phyloP scores from a whole-genome alignment of 495 filamentous ascomycete genomes.

The Hypoxylon crocopeplum region DNA sequence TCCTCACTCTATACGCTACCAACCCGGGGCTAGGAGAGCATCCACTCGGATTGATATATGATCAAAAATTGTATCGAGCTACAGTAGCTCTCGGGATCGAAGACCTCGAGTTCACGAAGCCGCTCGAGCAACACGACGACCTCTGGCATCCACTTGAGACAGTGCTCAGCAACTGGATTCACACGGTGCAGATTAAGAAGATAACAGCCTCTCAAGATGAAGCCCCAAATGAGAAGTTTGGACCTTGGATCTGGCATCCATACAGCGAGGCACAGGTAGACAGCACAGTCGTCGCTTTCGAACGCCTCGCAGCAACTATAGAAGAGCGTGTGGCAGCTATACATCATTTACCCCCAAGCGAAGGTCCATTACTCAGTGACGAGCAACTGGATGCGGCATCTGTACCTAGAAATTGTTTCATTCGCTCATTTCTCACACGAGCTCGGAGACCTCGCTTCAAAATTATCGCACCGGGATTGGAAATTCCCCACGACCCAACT shows the following conservation, averaged over 20 bases:
- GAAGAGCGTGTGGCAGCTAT: neutral
- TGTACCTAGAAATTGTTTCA: constrained; percentile 42
- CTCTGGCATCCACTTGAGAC: constrained; percentile 51
- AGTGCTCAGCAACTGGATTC: constrained; percentile 49
- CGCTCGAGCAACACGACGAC: constrained; percentile 13
- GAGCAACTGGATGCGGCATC: constrained; percentile 41
- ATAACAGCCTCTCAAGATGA: constrained; percentile 29
- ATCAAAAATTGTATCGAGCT: constrained; percentile 31
- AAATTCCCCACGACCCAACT: neutral
- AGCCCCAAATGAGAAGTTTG: constrained; percentile 26
- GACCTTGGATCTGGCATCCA: constrained; percentile 34
- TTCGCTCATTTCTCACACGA: constrained; percentile 39
- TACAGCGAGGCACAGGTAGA: constrained; percentile 35
- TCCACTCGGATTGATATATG: constrained; percentile 31
- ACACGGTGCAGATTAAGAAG: constrained; percentile 42
- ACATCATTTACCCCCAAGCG: neutral
- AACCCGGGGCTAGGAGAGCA: constrained; percentile 14
- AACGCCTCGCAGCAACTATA: constrained; percentile 29
- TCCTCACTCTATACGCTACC: constrained; percentile 23
- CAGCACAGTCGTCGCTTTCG: constrained; percentile 17
- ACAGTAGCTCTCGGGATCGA: constrained; percentile 29
- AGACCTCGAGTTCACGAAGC: constrained; percentile 25
- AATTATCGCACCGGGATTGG: constrained; percentile 43
- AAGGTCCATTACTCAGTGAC: constrained; percentile 29
- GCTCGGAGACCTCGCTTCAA: constrained; percentile 45